Evolutionary conservation across 768 basidiomycete genomes (phyloP).

Genomic region (Boletales sp.): DNA sequence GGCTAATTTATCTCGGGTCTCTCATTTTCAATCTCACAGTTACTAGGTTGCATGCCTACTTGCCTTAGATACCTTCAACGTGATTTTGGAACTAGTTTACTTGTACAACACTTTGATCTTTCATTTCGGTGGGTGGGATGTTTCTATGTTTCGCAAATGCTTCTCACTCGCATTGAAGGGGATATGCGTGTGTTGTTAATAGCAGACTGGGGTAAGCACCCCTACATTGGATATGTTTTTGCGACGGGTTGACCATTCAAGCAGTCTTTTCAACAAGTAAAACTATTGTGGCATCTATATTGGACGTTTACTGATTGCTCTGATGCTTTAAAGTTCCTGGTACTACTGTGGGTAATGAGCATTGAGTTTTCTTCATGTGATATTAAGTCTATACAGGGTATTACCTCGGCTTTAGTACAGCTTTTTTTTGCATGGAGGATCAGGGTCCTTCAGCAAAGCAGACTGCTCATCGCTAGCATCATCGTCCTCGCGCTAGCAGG

Average conservation of each 20-base stretch:
- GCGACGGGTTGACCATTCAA: not conserved
- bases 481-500: constrained; percentile 14
- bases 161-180: constrained; percentile 5
- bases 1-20: not conserved
- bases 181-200: constrained; percentile 9
- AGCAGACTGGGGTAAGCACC: constrained; percentile 22
- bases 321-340: constrained; percentile 11
- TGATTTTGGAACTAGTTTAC: constrained; percentile 23
- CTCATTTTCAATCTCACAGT: not conserved
- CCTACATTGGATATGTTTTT: not conserved
- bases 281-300: not conserved
- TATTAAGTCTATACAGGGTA: constrained; percentile 15
- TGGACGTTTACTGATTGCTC: not conserved
- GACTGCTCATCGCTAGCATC: constrained; percentile 9
- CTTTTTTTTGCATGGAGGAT: constrained; percentile 30
- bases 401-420: constrained; percentile 25
- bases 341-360: constrained; percentile 19
- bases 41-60: constrained; percentile 20
- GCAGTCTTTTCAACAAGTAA: constrained; percentile 30
- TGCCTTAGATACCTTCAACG: constrained; percentile 22
- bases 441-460: constrained; percentile 14
- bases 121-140: constrained; percentile 19
- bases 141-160: not conserved
- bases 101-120: constrained; percentile 24
- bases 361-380: not conserved